Evolutionary conservation across 2,329 filamentous ascomycete species (phyloP), one percentile per base, ranked within the genome.

Genomic region (Zalaria obscura): DNA sequence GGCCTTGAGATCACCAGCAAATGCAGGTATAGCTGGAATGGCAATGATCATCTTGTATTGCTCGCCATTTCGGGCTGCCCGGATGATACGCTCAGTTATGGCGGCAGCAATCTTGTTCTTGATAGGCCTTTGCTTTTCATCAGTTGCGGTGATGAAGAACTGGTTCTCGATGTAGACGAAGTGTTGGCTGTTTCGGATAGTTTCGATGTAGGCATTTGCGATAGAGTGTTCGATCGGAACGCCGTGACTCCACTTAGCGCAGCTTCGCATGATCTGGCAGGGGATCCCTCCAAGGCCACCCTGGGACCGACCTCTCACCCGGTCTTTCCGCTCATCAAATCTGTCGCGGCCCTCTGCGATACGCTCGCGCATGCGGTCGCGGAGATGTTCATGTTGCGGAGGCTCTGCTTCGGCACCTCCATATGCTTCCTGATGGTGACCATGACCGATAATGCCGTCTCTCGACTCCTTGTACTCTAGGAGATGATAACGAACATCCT

Each of bases 91-190:
- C 48, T 86, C 78, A 5, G 86, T 84, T 39, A 93, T 82, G 27
- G 82, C 82, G 4, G 75, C 76, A 36, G 84, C 84, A 45, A 93
- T 80, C 57, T 79, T 77, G 62, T 93, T 91, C 52, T 70, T 72
- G 36, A 93, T 75, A 0, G 84, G 82, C 46, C 71, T 70, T 56
- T 87, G 83, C 43, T 76, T 64, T 41, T 82, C 70, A 38, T 68
- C 70, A 1, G 83, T 88, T 3, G 83, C 82, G 0, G 84, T 91
- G 61, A 91, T 91, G 68, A 91, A 91, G 66, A 91, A 91, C 56
- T 85, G 81, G 43, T 75, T 64, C 40, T 81, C 70, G 39, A 29
- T 33, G n/a, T 82, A 86, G 41, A 94, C 83, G 52, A 94, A 93
- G 58, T 94, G 88, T 33, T 94, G 85, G 2, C 86, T 93, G 49